Conservation (phyloP, 2,329 filamentous ascomycete genomes). For the Arthrobotrys conoides region DNA sequence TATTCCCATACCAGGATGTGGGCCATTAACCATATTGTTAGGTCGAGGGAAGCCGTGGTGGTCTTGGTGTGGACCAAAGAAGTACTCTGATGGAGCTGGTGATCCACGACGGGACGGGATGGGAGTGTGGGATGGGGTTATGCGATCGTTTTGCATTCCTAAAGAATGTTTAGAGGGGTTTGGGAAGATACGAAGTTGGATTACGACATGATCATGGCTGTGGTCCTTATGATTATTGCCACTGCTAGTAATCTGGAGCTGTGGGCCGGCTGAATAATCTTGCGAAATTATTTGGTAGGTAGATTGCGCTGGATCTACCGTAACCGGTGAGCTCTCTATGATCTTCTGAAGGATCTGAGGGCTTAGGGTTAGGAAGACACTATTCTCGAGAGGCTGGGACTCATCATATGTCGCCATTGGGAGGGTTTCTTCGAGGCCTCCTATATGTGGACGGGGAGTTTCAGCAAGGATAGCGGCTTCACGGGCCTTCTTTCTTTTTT, state of each 20-base stretch:
- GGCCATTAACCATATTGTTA: conserved; percentile 20
- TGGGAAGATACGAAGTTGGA: conserved; percentile 47
- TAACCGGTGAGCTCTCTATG: conserved; percentile 56
- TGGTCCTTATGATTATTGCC: conserved; percentile 21
- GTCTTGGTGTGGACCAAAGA: conserved; percentile 48
- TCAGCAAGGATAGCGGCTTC: conserved; percentile 43
- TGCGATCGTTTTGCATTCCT: conserved; percentile 34
- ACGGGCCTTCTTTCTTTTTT: conserved; percentile 48
- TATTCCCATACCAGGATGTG: conserved; percentile 12
- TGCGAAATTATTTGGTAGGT: conserved; percentile 21
- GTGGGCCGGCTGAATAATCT: conserved; percentile 14
- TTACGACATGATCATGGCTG: conserved; percentile 45
- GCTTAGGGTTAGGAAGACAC: conserved; percentile 49
- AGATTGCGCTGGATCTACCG: conserved; percentile 35
- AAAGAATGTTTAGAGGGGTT: conserved; percentile 37
- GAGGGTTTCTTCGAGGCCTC: conserved; percentile 31
- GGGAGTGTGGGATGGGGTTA: conserved; percentile 52
- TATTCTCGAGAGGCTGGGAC: conserved; percentile 33
- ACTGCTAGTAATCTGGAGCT: conserved; percentile 20
- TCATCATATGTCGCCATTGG: conserved; percentile 25
- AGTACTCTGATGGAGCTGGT: conserved; percentile 56
- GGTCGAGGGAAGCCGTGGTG: conserved; percentile 41
- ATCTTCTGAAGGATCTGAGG: conserved; percentile 50
- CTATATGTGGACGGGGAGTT: conserved; percentile 23
- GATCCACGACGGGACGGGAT: conserved; percentile 48